These are phyloP conservation scores for Talaromyces borbonicus DNA, from an alignment of 495 filamentous ascomycete genomes.

Conservation along the genomic window DNA sequence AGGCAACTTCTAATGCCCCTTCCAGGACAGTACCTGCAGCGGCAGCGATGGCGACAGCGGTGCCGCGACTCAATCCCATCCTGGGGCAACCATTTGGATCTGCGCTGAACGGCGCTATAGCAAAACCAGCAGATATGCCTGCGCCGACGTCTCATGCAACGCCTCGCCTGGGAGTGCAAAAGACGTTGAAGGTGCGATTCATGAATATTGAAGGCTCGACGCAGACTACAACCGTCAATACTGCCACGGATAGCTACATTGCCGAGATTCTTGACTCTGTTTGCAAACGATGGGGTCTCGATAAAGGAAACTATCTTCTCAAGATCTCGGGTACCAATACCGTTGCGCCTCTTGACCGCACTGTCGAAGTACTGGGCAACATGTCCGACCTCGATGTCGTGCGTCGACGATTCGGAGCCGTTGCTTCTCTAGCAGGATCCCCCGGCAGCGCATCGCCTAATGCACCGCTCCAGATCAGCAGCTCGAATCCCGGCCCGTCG, in stretches of 20 bases:
- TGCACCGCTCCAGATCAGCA: constrained; percentile 53
- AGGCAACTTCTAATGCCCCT: constrained; percentile 15
- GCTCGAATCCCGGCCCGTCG: constrained; percentile 19
- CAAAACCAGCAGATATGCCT: constrained; percentile 55
- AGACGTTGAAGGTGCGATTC: constrained; percentile 78
- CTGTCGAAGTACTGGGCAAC: constrained; percentile 78
- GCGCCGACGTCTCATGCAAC: constrained; percentile 47
- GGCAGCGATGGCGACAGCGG: too few relatives aligned
- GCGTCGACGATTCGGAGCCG: constrained; percentile 77
- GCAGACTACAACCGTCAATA: constrained; percentile 60
- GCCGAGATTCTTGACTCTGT: constrained; percentile 87
- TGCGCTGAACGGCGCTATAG: constrained; percentile 44
- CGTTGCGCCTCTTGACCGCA: constrained; percentile 75
- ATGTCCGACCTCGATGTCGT: constrained; percentile 78
- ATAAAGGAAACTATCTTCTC: constrained; percentile 81
- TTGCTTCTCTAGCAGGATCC: constrained; percentile 64
- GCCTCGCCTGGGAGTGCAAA: constrained; percentile 65
- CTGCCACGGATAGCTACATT: constrained; percentile 88
- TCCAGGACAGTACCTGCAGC: constrained; percentile 33
- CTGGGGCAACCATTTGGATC: constrained; percentile 41
- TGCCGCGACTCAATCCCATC: too few relatives aligned
- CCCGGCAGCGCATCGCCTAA: constrained; percentile 77
- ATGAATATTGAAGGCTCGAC: constrained; percentile 57
- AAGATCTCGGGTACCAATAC: constrained; percentile 79
- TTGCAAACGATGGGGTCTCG: constrained; percentile 79